Base-by-base conservation (phyloP, 257 asterid species). In the Capsicum baccatum region DNA sequence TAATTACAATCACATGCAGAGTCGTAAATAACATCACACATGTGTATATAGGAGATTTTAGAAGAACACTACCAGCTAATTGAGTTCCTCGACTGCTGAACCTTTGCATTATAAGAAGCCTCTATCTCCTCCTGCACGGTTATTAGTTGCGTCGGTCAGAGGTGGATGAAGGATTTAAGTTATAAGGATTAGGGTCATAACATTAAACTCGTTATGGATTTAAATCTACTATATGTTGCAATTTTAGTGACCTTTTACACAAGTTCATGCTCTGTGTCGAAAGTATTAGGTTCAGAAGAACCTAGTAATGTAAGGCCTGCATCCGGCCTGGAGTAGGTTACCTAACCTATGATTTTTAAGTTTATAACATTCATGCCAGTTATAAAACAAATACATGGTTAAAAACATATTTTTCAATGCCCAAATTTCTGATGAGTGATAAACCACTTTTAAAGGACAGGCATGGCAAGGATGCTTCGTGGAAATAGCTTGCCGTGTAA, bases 51-150 rank as follows among this genome's bases (percentile, higher is more conserved):
- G 48, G 42, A 54, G 81, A 78, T 54, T 15, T 26, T 78, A 54
- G 2, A 76, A 42, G 80, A 58, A 52, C 83, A 60, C 90, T 92
- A 92, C 98, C 97, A 94, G 91, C 83, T 89, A 55, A 94, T 85
- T 68, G 91, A 39, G 89, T 90, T 89, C 85, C 89, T 96, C 21
- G 95, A 90, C 84, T 92, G 93, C 90, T 94, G 91, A 86, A 89
- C 84, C 89, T 91, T 92, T 35, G 92, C 91, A 63, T 90, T 93
- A 84, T 94, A 91, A 13, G 88, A 52, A 80, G 83, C 88, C 88
- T 92, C 97, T 55, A 93, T 96, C 79, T 93, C 99, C 87, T 94
- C 99, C 98, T 96, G 97, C 93, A 91, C 21, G 69, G 80, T 60
- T 63, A 73, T 33, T 48, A 35, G 17, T 48, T 39, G 71, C 37